Evolutionary conservation across 148 eudicot species (phyloP).

Genomic region (Diospyros lotus): DNA sequence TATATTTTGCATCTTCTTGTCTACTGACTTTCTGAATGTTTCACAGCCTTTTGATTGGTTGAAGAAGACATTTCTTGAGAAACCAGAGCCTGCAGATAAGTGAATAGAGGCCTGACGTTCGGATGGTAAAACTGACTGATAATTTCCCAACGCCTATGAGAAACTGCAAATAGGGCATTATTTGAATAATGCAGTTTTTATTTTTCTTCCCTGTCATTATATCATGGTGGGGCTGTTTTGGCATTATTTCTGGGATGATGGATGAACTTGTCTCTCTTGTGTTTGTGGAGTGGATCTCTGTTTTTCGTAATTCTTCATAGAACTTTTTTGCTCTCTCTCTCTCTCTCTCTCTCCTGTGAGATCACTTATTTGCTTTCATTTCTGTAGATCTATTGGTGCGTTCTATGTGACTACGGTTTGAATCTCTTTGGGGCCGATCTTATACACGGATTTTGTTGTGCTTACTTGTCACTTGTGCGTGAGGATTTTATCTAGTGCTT

Average conservation of each 20-base stretch:
- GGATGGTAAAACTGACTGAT: not conserved
- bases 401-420: too few species aligned
- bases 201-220: slow-evolving; percentile 10
- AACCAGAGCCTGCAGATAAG: slow-evolving; percentile 28
- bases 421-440: too few species aligned
- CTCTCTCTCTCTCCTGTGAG: not conserved
- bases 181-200: slow-evolving; percentile 26
- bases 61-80: slow-evolving; percentile 45
- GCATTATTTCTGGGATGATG: slow-evolving; percentile 7
- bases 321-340: not conserved
- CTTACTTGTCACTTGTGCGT: too few species aligned
- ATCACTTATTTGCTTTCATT: not conserved
- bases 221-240: slow-evolving; percentile 16
- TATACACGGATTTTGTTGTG: too few species aligned
- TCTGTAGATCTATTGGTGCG: too few species aligned
- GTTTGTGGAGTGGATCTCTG: not conserved
- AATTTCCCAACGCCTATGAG: slow-evolving; percentile 9
- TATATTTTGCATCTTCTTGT: not conserved
- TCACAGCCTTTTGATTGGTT: slow-evolving; percentile 46
- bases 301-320: not conserved
- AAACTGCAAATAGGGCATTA: slow-evolving; percentile 1
- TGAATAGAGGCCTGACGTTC: not conserved
- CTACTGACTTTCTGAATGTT: not conserved
- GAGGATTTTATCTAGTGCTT: too few species aligned
- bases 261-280: not conserved